Percentiles rank a stretch among this genome's conserved stretches.
These are phyloP conservation scores for Exophiala mesophila DNA, from an alignment of 2,329 filamentous ascomycete genomes.

Conservation along the genomic window DNA sequence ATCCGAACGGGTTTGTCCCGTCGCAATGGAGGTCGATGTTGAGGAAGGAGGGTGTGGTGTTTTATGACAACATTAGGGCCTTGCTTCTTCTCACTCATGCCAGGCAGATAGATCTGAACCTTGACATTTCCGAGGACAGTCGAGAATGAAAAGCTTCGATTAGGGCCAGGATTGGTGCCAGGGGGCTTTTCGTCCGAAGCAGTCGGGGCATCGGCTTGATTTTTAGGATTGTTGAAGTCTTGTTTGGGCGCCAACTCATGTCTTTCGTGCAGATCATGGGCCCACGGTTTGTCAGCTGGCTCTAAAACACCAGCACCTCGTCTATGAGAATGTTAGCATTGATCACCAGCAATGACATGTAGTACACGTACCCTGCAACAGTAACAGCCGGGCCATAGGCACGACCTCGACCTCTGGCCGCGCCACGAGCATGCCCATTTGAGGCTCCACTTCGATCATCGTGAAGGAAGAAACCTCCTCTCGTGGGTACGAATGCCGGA, in stretches of 20 bases:
- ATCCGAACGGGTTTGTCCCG: constrained; percentile 95
- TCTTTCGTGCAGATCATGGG: constrained; percentile 86
- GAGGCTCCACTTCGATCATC: constrained; percentile 64
- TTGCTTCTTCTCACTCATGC: constrained; percentile 64
- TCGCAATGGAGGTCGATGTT: constrained; percentile 87
- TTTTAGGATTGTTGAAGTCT: constrained; percentile 32
- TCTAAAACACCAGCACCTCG: constrained; percentile 25
- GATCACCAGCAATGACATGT: constrained; percentile 5
- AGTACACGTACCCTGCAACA: constrained; percentile 13
- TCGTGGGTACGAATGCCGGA: constrained; percentile 87
- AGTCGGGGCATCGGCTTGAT: constrained; percentile 16
- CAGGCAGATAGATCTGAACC: constrained; percentile 73
- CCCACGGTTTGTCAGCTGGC: constrained; percentile 52
- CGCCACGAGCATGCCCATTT: constrained; percentile 55
- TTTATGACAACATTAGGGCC: constrained; percentile 76
- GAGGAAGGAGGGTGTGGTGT: constrained; percentile 88
- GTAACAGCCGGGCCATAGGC: constrained; percentile 48
- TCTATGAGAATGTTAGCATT: constrained; percentile 1
- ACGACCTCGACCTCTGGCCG: constrained; percentile 60
- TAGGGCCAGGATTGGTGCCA: constrained; percentile 48
- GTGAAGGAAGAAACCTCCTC: constrained; percentile 95
- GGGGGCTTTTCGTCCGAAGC: constrained; percentile 8
- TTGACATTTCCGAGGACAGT: constrained; percentile 79
- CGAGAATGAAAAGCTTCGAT: constrained; percentile 75
- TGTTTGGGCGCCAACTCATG: constrained; percentile 29